Conservation (phyloP, 345 rosid genomes). For the Eucalyptus sp. region DNA sequence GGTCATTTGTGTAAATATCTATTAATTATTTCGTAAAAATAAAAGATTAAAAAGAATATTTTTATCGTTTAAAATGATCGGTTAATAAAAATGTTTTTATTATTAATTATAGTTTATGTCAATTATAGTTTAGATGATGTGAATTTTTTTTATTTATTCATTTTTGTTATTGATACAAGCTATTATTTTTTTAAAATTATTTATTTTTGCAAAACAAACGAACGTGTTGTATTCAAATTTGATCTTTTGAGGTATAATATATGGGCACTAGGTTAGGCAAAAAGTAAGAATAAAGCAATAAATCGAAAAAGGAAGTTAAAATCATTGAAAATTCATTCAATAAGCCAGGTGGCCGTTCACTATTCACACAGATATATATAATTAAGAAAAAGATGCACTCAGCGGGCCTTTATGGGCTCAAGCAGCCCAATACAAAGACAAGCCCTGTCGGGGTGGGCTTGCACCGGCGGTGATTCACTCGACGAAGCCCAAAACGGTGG, state of each 20-base stretch:
- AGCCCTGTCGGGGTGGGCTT: background rate
- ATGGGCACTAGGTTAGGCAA: background rate
- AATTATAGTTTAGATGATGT: background rate
- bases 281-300: background rate
- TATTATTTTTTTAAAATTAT: background rate
- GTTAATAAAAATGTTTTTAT: background rate
- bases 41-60: rapidly evolving
- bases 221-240: background rate
- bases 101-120: background rate
- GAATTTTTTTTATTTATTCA: background rate
- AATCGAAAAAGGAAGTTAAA: background rate
- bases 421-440: background rate
- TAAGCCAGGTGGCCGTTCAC: background rate
- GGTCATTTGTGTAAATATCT: too few species aligned
- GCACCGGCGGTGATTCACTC: background rate
- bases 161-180: background rate
- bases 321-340: background rate
- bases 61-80: rapidly evolving
- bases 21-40: too few species aligned
- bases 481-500: background rate
- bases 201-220: rapidly evolving
- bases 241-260: background rate
- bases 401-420: background rate
- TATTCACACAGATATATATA: background rate
- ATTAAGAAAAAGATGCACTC: background rate